Conservation (phyloP, 2,329 filamentous ascomycete genomes). For the Penicillium sclerotigenum region DNA sequence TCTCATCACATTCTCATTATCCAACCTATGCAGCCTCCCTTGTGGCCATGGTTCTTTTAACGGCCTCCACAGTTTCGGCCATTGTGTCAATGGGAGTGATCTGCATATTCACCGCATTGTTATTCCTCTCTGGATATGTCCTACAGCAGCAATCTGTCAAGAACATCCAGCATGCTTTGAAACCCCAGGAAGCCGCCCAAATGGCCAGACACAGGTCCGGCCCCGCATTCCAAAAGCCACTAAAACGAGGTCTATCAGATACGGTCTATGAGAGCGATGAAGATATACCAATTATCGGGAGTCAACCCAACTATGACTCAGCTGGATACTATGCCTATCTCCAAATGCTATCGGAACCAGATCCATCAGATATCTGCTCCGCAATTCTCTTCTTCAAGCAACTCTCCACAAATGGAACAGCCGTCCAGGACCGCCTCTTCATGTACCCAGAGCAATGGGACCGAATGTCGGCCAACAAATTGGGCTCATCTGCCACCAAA, state of each 20-base stretch:
- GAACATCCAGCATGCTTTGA: conserved; percentile 70
- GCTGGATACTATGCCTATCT: conserved; percentile 41
- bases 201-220: conserved; percentile 10
- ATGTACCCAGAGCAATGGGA: conserved; percentile 49
- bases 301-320: conserved; percentile 3
- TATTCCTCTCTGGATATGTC: conserved; percentile 84
- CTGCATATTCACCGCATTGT: conserved; percentile 70
- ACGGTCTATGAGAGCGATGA: conserved; percentile 8
- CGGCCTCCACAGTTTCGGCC: conserved; percentile 44
- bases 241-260: conserved; percentile 19
- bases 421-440: conserved; percentile 42
- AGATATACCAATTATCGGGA: conserved; percentile 11
- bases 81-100: conserved; percentile 53
- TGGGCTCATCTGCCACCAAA: conserved; percentile 27
- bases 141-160: conserved; percentile 82
- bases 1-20: conserved; percentile 5
- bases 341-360: conserved; percentile 43
- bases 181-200: conserved; percentile 18
- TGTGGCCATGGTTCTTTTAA: conserved; percentile 45
- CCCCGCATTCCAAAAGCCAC: conserved; percentile 24
- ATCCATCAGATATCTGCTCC: conserved; percentile 46
- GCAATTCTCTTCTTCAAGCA: conserved; percentile 45
- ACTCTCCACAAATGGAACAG: conserved; percentile 34
- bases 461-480: conserved; percentile 21
- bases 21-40: conserved; percentile 15